Percentiles rank a stretch among this genome's conserved stretches.
Evolutionary conservation across 345 rosid species (phyloP).

Genomic region (Camelina sativa): DNA sequence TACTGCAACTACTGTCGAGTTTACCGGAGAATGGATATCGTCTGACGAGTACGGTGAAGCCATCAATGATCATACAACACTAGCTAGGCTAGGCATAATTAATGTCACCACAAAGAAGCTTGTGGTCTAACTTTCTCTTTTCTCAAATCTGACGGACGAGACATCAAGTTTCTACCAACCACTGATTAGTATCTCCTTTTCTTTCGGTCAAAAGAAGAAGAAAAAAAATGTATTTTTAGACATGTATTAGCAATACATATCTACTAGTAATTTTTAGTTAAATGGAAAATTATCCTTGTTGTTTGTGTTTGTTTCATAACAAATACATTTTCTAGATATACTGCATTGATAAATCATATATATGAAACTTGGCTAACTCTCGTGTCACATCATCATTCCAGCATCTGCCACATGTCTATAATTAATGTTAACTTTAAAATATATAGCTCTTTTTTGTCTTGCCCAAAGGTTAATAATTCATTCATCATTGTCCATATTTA

Average conservation of each 20-base stretch:
- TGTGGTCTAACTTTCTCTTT: slow-evolving; percentile 26
- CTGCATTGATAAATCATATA: too few relatives aligned
- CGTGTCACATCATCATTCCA: too few relatives aligned
- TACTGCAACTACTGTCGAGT: slow-evolving; percentile 64
- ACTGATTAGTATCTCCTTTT: slow-evolving; percentile 16
- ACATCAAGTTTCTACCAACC: slow-evolving; percentile 11
- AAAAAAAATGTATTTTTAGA: slow-evolving; percentile 30
- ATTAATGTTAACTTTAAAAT: too few relatives aligned
- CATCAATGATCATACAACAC: slow-evolving; percentile 36
- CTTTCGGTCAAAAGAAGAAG: slow-evolving; percentile 20
- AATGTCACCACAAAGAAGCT: neutral
- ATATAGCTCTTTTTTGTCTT: too few relatives aligned
- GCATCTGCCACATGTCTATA: too few relatives aligned
- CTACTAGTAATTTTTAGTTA: neutral
- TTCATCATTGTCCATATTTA: too few relatives aligned
- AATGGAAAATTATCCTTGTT: too few relatives aligned
- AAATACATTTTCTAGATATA: too few relatives aligned
- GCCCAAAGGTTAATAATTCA: too few relatives aligned
- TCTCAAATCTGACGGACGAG: slow-evolving; percentile 22
- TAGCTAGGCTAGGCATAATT: neutral
- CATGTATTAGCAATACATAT: neutral
- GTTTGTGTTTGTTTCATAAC: too few relatives aligned
- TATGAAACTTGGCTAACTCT: too few relatives aligned
- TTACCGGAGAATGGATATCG: slow-evolving; percentile 43
- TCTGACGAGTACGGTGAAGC: slow-evolving; percentile 42